These are phyloP conservation scores for Mycena capillaripes DNA, from an alignment of 768 basidiomycete genomes.

Conservation along the genomic window DNA sequence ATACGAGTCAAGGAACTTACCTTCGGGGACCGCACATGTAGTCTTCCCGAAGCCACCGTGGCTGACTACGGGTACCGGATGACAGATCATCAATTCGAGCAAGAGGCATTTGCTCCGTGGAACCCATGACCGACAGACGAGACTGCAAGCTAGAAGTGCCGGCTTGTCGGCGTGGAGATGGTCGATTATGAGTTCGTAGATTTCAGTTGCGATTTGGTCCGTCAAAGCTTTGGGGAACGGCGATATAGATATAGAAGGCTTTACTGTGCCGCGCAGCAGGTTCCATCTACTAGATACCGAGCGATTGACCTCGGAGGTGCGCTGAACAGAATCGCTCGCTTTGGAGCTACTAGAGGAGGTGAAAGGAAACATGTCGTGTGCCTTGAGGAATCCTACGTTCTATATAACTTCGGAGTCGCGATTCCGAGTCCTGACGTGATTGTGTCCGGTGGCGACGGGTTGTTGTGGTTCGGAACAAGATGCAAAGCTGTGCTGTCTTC, in stretches of 20 bases:
- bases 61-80: slow-evolving; percentile 3
- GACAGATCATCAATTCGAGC: slow-evolving; percentile 17
- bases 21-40: slow-evolving; percentile 14
- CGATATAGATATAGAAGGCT: neutral
- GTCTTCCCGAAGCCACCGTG: slow-evolving; percentile 16
- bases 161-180: slow-evolving; percentile 9
- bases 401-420: neutral
- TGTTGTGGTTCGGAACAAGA: no score
- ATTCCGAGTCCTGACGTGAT: no score
- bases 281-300: slow-evolving; percentile 22
- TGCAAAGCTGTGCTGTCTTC: no score
- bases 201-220: slow-evolving; percentile 29
- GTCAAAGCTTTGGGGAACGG: slow-evolving; percentile 19
- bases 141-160: slow-evolving; percentile 30
- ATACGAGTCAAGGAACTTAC: neutral
- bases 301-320: neutral
- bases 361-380: slow-evolving; percentile 14
- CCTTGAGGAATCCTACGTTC: neutral
- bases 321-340: neutral
- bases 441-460: no score
- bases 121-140: slow-evolving; percentile 33
- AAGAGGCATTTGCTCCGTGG: slow-evolving; percentile 31
- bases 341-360: slow-evolving; percentile 3
- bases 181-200: slow-evolving; percentile 36
- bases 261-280: neutral